phyloP scores from a whole-genome alignment of 495 filamentous ascomycete genomes.

The Neurospora terricola region DNA sequence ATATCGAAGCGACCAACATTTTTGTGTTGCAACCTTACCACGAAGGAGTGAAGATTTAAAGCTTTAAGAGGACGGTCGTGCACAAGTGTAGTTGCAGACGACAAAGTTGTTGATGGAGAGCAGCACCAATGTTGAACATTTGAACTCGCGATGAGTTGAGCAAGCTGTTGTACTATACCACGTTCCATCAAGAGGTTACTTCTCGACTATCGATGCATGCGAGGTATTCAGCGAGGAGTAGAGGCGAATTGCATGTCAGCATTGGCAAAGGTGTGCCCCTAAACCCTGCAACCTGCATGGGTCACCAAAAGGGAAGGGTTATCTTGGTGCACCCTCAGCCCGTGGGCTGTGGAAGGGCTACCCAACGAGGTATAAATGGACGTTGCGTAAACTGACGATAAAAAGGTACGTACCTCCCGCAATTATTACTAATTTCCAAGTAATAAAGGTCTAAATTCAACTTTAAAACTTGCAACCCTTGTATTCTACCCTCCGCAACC shows the following conservation, averaged over 20 bases:
- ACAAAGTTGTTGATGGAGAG: not conserved
- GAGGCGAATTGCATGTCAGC: not conserved
- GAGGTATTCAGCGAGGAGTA: not conserved
- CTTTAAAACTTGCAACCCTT: too few species aligned
- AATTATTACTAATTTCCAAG: too few species aligned
- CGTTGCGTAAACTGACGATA: too few species aligned
- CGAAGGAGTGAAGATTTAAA: not conserved
- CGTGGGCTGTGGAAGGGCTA: not conserved
- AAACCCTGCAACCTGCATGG: not conserved
- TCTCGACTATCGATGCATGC: not conserved
- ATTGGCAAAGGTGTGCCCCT: not conserved
- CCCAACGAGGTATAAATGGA: not conserved
- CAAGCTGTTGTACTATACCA: not conserved
- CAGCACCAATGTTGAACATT: not conserved
- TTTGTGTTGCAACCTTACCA: conserved; percentile 1
- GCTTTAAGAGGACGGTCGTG: not conserved
- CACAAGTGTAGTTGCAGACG: not conserved
- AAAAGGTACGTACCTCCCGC: too few species aligned
- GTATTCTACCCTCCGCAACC: too few species aligned
- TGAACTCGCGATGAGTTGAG: not conserved
- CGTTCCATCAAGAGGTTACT: not conserved
- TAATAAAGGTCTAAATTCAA: too few species aligned
- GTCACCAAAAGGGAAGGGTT: not conserved
- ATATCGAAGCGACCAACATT: conserved; percentile 18
- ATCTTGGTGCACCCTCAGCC: not conserved